Evolutionary conservation across 176 grass and related monocot species (phyloP).

Genomic region (Zizania latifolia): DNA sequence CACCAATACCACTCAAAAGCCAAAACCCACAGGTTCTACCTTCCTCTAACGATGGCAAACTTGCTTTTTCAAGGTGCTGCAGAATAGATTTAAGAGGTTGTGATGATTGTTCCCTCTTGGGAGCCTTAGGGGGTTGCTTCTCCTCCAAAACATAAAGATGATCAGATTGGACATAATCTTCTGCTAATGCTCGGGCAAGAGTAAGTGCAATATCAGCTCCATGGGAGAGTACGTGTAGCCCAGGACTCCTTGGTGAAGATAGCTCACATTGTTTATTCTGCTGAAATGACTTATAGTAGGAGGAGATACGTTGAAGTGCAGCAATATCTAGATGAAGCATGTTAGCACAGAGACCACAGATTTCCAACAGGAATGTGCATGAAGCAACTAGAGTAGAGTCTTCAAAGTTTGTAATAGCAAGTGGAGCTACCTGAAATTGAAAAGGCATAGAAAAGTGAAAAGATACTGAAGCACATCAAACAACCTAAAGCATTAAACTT

Average conservation of each 20-base stretch:
- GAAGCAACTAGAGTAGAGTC: slow-evolving; percentile 78
- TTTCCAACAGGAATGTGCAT: slow-evolving; percentile 77
- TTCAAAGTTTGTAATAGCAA: slow-evolving; percentile 86
- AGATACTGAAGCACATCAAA: not conserved
- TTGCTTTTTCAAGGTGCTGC: slow-evolving; percentile 80
- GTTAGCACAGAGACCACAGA: slow-evolving; percentile 88
- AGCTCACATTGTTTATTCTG: slow-evolving; percentile 45
- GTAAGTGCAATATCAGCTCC: slow-evolving; percentile 48
- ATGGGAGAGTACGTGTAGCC: slow-evolving; percentile 42
- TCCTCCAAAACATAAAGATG: slow-evolving; percentile 70
- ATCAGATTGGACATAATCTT: slow-evolving; percentile 85
- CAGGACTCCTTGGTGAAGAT: slow-evolving; percentile 35
- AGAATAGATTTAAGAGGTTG: slow-evolving; percentile 60
- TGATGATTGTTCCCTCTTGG: slow-evolving; percentile 45
- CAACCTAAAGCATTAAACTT: slow-evolving; percentile 24
- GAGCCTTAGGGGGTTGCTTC: slow-evolving; percentile 36
- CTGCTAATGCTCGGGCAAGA: slow-evolving; percentile 81
- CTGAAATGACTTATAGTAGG: slow-evolving; percentile 50
- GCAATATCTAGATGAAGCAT: slow-evolving; percentile 92
- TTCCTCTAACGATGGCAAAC: slow-evolving; percentile 72
- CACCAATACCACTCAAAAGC: slow-evolving; percentile 72
- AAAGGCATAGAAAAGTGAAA: slow-evolving; percentile 19
- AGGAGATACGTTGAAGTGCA: slow-evolving; percentile 77
- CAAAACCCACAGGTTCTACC: slow-evolving; percentile 76
- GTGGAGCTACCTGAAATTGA: slow-evolving; percentile 66